Percentiles rank a stretch among this genome's conserved stretches.
Conservation (phyloP, 1,139 yeast genomes). For the Suhomyces panamericanus region DNA sequence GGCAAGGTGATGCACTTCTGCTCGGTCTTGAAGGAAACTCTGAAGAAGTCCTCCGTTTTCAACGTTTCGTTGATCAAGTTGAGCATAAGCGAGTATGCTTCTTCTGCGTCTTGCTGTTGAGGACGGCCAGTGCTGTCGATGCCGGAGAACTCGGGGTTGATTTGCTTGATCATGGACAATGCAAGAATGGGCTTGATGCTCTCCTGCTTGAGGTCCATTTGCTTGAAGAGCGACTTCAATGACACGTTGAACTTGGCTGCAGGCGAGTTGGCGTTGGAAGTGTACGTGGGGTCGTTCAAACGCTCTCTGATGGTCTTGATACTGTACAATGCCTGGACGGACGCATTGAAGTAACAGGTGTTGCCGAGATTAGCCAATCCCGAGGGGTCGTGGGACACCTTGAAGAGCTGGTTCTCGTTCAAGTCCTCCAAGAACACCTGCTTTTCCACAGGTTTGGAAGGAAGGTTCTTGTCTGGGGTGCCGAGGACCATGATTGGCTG, state of each 20-base stretch:
- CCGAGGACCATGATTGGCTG: slow-evolving; percentile 89
- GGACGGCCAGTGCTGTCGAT: slow-evolving; percentile 65
- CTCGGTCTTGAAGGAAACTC: slow-evolving; percentile 60
- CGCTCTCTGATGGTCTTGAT: slow-evolving; percentile 57
- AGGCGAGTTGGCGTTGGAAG: slow-evolving; percentile 52
- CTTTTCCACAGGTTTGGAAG: slow-evolving; percentile 57
- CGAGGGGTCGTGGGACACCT: slow-evolving; percentile 57
- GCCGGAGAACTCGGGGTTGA: slow-evolving; percentile 89
- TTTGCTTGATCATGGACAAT: slow-evolving; percentile 59
- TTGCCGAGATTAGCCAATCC: slow-evolving; percentile 90
- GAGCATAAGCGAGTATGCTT: slow-evolving; percentile 81
- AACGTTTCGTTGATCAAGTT: slow-evolving; percentile 51
- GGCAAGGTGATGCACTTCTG: slow-evolving; percentile 60
- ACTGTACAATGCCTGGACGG: slow-evolving; percentile 75
- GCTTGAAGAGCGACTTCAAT: slow-evolving; percentile 45
- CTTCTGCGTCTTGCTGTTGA: slow-evolving; percentile 98
- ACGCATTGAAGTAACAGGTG: slow-evolving; percentile 91
- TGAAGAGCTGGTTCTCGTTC: slow-evolving; percentile 43
- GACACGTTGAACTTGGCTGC: slow-evolving; percentile 32
- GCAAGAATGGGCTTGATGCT: slow-evolving; percentile 54
- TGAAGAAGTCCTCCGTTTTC: slow-evolving; percentile 58
- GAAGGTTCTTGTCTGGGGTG: slow-evolving; percentile 72
- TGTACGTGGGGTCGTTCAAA: slow-evolving; percentile 19
- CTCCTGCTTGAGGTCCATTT: slow-evolving; percentile 49
- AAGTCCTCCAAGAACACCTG: slow-evolving; percentile 71